Conservation (phyloP, 345 rosid species). For the Salix dunnii region DNA sequence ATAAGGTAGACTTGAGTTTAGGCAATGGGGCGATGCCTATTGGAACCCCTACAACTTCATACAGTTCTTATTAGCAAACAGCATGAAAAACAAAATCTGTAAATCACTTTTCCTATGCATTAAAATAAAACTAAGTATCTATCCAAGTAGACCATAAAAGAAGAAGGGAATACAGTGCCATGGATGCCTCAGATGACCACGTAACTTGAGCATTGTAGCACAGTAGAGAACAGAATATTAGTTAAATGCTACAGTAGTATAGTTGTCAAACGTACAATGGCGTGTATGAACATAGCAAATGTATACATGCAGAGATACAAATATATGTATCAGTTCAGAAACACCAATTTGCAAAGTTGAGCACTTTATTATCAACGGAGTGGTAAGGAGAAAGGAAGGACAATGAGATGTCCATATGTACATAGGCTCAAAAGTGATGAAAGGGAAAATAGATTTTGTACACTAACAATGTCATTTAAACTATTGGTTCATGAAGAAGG, state of each 20-base stretch:
- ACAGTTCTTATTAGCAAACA: neutral
- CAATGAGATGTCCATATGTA: neutral
- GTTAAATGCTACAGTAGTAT: neutral
- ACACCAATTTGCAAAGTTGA: neutral
- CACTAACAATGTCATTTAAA: neutral
- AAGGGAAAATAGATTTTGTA: neutral
- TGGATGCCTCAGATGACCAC: neutral
- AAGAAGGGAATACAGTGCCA: neutral
- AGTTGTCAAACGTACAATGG: neutral
- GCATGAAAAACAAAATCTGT: neutral
- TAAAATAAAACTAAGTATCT: neutral
- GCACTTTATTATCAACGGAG: neutral
- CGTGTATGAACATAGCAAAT: neutral
- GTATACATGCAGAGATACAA: neutral
- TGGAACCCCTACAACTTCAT: neutral
- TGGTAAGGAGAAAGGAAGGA: neutral
- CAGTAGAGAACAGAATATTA: neutral
- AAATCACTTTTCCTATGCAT: neutral
- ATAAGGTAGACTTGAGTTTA: neutral
- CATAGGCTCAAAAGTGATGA: neutral
- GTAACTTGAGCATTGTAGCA: neutral
- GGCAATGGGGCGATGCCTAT: neutral
- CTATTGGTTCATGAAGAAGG: neutral
- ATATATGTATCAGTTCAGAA: neutral
- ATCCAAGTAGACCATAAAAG: neutral